These are phyloP conservation scores for Verticillium alfalfae DNA, from an alignment of 2,329 filamentous ascomycete genomes.

Conservation along the genomic window DNA sequence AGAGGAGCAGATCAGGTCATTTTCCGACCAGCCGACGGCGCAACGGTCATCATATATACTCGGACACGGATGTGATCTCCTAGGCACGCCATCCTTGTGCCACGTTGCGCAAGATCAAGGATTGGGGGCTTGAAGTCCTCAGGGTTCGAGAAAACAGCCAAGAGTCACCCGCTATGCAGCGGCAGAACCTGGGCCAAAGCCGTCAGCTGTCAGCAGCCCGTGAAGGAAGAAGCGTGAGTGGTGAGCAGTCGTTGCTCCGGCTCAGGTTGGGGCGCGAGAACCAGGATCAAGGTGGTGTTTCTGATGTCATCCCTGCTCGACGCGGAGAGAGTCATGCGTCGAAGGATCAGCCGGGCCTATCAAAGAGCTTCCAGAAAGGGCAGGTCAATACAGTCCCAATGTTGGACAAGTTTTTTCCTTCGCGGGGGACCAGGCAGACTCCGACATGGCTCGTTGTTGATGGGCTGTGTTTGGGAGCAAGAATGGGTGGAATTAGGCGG, in stretches of 20 bases:
- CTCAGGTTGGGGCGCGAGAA: neutral
- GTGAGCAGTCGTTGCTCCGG: neutral
- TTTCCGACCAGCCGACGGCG: neutral
- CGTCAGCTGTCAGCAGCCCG: neutral
- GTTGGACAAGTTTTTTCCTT: neutral
- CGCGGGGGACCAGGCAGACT: neutral
- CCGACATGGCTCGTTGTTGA: neutral
- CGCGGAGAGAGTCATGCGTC: neutral
- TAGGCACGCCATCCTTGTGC: neutral
- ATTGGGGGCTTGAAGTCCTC: neutral
- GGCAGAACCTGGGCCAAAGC: neutral
- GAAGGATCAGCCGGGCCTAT: neutral
- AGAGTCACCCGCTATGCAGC: neutral
- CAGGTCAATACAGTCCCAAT: neutral
- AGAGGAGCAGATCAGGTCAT: neutral
- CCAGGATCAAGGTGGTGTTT: neutral
- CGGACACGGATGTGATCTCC: neutral
- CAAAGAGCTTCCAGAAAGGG: neutral
- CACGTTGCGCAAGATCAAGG: neutral
- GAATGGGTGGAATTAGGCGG: too few species aligned
- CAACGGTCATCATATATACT: neutral
- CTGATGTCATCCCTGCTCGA: neutral
- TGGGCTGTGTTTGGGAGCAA: neutral
- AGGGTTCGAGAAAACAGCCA: neutral
- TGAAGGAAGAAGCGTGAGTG: neutral